Evolutionary conservation across 768 basidiomycete species (phyloP).

Genomic region (Xanthoconium purpureum): DNA sequence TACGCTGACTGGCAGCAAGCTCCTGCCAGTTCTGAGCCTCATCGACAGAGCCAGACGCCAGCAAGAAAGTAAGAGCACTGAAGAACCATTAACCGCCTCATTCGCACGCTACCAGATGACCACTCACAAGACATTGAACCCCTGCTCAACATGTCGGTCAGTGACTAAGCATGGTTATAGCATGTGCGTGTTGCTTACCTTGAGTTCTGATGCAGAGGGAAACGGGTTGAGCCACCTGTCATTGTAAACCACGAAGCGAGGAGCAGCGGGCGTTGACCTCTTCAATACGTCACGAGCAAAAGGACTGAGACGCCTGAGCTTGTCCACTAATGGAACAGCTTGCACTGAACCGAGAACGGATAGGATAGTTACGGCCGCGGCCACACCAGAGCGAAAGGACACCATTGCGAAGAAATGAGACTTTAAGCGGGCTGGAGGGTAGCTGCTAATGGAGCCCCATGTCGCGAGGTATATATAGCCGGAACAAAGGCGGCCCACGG

Average conservation of each 20-base stretch:
- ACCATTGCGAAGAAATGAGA: conserved; percentile 13
- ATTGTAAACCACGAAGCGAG: conserved; percentile 46
- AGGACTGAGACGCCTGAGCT: conserved; percentile 18
- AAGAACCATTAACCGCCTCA: neutral
- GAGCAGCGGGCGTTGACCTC: conserved; percentile 37
- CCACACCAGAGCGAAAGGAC: conserved; percentile 8
- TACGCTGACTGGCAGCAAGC: conserved; percentile 38
- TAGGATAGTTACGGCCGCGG: conserved; percentile 1
- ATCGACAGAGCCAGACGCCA: conserved; percentile 41
- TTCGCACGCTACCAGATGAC: neutral
- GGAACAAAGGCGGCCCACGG: neutral
- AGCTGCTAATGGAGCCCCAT: neutral
- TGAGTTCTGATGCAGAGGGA: conserved; percentile 44
- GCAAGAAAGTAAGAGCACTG: conserved; percentile 42
- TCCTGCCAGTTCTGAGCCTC: conserved; percentile 45
- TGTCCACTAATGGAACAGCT: conserved; percentile 21
- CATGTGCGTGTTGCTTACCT: conserved; percentile 27
- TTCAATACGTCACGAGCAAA: conserved; percentile 24
- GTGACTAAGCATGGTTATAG: neutral
- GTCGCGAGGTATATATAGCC: conserved; percentile 17
- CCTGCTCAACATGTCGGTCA: conserved; percentile 17
- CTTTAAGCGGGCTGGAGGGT: neutral
- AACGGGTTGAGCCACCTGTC: conserved; percentile 42
- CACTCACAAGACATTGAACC: conserved; percentile 37
- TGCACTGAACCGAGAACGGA: conserved; percentile 10